Base-by-base conservation (phyloP, 2,329 filamentous ascomycete species). In the Zarea fungicola region DNA sequence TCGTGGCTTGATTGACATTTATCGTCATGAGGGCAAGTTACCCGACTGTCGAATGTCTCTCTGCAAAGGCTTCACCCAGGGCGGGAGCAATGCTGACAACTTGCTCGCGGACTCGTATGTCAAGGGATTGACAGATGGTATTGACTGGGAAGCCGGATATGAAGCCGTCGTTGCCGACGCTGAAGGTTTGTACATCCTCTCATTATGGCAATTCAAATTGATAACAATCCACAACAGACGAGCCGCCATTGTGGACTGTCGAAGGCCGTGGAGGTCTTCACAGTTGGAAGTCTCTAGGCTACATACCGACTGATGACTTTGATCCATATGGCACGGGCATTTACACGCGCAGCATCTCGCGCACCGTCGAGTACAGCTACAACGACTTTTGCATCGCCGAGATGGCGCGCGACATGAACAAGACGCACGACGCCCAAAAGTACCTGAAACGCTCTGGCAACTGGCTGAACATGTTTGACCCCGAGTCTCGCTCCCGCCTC, bases 291-390 rank as follows among this genome's bases (percentile, higher is more conserved):
- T 71, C 62, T 0, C 70, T 87, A 0, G 80, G 83, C 6, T 92
- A 87, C 60, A 88, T 92, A 19, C 86, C 87, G 0, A 76, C 73
- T 2, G 76, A 87, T 52, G 83, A 90, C 60, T 75, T 74, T 23
- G 86, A 89, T 59, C 71, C 72, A 0, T 70, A 76, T 29, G 83
- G 83, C 8, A 73, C 75, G 2, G 87, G 87, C 0, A 76, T 82
- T 0, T 76, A 80, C 56, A 87, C 84, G 0, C 78, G 87, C 6
- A 84, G 78, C 48, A 77, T 92, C 25, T 88, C 83, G 2, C 76
- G 87, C 3, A 89, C 85, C 0, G 78, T 91, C 5, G 87, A 91
- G 61, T 91, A 91, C 60, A 83, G 85, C 0, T 91, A 91, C 65
- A 78, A 91, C 54, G 87, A 91, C 65, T 91, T 84, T 56, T 83